These are phyloP conservation scores for baker's yeast (Saccharomyces cerevisiae) DNA, from an alignment of 805 yeast genomes.

Conservation along the genomic window DNA sequence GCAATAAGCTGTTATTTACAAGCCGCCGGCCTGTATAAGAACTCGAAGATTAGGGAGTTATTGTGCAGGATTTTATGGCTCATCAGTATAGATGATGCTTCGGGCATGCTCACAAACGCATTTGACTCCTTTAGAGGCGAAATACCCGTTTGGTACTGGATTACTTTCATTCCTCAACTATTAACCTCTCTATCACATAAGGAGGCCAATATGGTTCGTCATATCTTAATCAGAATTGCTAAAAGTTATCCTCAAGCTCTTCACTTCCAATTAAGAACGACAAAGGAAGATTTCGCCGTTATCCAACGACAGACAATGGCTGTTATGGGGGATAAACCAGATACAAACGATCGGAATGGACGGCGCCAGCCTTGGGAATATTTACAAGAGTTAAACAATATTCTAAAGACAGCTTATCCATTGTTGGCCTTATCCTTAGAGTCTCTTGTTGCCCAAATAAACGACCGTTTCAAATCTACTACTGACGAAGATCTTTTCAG, in stretches of 20 bases:
- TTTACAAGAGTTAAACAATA: constrained; percentile 87
- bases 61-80: constrained; percentile 90
- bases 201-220: constrained; percentile 85
- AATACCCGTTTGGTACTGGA: constrained; percentile 99
- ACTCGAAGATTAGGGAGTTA: constrained; percentile 79
- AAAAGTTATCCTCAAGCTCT: constrained; percentile 95
- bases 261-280: constrained; percentile 90
- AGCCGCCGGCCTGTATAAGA: constrained; percentile 94
- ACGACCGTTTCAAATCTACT: constrained; percentile 84
- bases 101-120: constrained; percentile 74
- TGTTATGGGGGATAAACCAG: constrained; percentile 32
- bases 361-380: constrained; percentile 87
- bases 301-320: constrained; percentile 68
- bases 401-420: constrained; percentile 93
- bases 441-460: constrained; percentile 90
- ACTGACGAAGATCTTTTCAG: constrained; percentile 96
- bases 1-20: constrained; percentile 94
- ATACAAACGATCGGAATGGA: constrained; percentile 12
- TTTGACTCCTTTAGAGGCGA: constrained; percentile 92
- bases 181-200: constrained; percentile 82
- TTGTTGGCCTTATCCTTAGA: constrained; percentile 85
- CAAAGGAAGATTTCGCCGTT: constrained; percentile 87
- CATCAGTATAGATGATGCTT: constrained; percentile 78
- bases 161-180: constrained; percentile 90
- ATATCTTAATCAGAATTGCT: constrained; percentile 82